Percentiles rank a stretch among this genome's conserved stretches.
Conservation (phyloP, 352 stramenopile genomes). For the Phytophthora litchii region DNA sequence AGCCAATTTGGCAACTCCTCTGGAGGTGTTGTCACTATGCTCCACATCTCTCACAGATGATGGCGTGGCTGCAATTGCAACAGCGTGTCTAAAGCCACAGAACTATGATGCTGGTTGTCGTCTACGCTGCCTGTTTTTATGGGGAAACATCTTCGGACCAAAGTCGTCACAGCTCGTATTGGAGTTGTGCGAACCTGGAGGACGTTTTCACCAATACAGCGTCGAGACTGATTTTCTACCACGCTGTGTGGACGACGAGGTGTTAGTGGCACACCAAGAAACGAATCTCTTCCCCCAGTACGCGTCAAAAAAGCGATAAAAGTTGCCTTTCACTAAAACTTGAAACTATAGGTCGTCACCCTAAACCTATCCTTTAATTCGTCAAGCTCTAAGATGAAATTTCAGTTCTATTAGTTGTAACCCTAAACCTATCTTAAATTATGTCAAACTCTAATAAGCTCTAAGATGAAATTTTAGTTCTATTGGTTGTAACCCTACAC, state of each 20-base stretch:
- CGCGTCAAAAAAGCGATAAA: conserved; percentile 51
- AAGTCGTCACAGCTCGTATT: conserved; percentile 41
- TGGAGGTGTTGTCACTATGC: conserved; percentile 55
- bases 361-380: background rate
- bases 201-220: conserved; percentile 41
- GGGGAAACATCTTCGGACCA: conserved; percentile 72
- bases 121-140: conserved; percentile 60
- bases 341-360: conserved; percentile 1
- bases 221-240: conserved; percentile 69
- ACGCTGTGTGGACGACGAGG: conserved; percentile 30
- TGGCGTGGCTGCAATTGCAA: conserved; percentile 44
- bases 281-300: conserved; percentile 39
- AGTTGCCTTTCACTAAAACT: conserved; percentile 16
- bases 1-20: conserved; percentile 41
- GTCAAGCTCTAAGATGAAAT: conserved; percentile 1
- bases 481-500: background rate
- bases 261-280: conserved; percentile 67
- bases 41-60: conserved; percentile 68
- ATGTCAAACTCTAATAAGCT: too few species aligned
- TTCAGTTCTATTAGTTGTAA: too few species aligned
- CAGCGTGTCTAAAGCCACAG: conserved; percentile 47
- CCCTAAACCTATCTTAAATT: background rate
- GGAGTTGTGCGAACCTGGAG: conserved; percentile 41
- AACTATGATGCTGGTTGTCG: conserved; percentile 26
- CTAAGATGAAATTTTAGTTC: conserved; percentile 1